Base-by-base conservation (phyloP, 768 basidiomycete species). In the Collybiopsis confluens region DNA sequence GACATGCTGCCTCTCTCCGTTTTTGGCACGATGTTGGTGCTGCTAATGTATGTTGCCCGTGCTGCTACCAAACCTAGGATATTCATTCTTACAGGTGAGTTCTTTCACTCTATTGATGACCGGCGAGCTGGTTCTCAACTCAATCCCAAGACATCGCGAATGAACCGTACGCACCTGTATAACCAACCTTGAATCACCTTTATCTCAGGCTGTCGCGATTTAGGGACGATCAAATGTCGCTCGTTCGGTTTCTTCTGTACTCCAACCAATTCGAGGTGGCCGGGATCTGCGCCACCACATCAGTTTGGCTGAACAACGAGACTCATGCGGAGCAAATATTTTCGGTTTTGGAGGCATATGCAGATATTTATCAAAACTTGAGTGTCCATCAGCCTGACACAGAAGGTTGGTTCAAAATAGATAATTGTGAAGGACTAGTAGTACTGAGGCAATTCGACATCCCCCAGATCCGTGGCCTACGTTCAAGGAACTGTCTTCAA, bases 151-250 rank as follows among this genome's bases (percentile, higher is more conserved):
- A 48, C 20, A 48, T 48, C 26, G 46, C 24, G 8, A 48, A 48
- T 28, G 46, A 48, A 35, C 46, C 46, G 46, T 48, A 20, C 30
- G 46, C 35, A 15, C 46, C 7, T 48, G 11, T 23, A 16, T 20
- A 24, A 13, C 5, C 21, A 48, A 4, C 15, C 33, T 23, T 36
- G 18, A 13, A 46, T 18, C 26, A n/a, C 5, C 20, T 18, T 28
- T 21, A 23, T 24, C 10, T 27, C 13, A 10, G 10, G 10, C 24
- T 46, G 11, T 46, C 20, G 35, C 16, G 15, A 23, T 24, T 3
- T 48, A 48, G 46, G 8, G 46, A 48, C 18, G 82, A 81, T n/a
- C 45, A 49, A 9, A 56, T 56, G 58, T 56, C 54, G 16, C 45
- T 58, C 10, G 46, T 43, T 28, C 58, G 58, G 6, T 56, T 58